Evolutionary conservation across 352 stramenopile species (phyloP).

Genomic region (Phytophthora fragariaefolia): DNA sequence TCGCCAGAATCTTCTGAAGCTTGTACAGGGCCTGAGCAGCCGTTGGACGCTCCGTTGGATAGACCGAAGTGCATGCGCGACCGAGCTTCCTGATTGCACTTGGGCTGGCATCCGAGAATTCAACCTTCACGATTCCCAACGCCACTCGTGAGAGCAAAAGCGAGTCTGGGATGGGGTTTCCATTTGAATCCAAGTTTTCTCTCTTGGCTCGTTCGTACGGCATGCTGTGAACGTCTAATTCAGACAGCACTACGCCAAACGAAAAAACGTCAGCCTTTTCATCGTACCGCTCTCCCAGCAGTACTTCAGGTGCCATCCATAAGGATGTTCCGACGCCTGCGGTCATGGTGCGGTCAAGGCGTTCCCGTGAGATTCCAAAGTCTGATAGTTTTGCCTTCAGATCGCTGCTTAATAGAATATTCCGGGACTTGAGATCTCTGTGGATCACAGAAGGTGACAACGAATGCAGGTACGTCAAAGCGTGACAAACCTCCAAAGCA

Average conservation of each 20-base stretch:
- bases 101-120: conserved; percentile 29
- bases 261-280: conserved; percentile 67
- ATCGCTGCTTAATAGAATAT: conserved; percentile 57
- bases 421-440: conserved; percentile 47
- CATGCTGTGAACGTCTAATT: conserved; percentile 49
- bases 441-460: conserved; percentile 35
- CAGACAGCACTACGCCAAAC: conserved; percentile 62
- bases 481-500: conserved; percentile 44
- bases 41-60: conserved; percentile 25
- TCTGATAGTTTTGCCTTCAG: conserved; percentile 66
- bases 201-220: conserved; percentile 30
- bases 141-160: conserved; percentile 31
- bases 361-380: conserved; percentile 57
- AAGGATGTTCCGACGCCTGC: conserved; percentile 58
- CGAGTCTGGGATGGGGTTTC: conserved; percentile 22
- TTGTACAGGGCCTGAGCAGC: conserved; percentile 35
- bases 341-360: conserved; percentile 43
- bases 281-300: conserved; percentile 66
- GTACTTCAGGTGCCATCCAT: conserved; percentile 67
- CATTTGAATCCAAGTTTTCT: conserved; percentile 22
- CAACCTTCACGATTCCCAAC: conserved; percentile 27
- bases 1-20: conserved; percentile 31
- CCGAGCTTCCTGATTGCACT: conserved; percentile 26
- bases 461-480: conserved; percentile 49
- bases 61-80: conserved; percentile 27